Evolutionary conservation across 441 rosid genomes (phyloP), one percentile per base, ranked within the genome.

Genomic region (Euphorbia celastroides): DNA sequence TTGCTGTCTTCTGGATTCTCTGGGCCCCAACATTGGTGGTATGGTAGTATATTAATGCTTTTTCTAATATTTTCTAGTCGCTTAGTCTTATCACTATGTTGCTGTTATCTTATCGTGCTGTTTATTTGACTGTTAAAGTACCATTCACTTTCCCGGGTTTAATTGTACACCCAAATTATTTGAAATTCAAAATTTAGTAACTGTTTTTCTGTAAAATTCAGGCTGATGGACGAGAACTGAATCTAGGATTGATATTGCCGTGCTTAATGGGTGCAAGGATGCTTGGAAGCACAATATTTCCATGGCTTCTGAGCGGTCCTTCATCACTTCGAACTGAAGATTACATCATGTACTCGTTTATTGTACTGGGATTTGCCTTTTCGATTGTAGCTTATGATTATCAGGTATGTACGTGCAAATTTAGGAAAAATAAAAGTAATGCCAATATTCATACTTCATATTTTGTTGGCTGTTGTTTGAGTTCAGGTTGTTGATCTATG

Each of bases 11-110:
- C 80, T 92, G 98, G 98, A 88, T 94, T 76, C 83, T 94, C 26
- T 94, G 98, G 99, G 91, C 98, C 36, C 93, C 98, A 59, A 84
- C 86, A 16, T 74, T 89, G 72, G 98, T 89, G 94, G 98, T 94
- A 87, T 36, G 89, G 36, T 82, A 68, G 63, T 54, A n/a, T 57
- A 11, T 62, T 62, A 23, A 16, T 57, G 32, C 44, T 67, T 28
- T 72, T 17, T 41, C 54, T 56, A 67, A 61, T 36, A 12, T 25
- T 51, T 38, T 74, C 46, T 66, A 31, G 57, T 50, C 20, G 30
- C 62, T 63, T 55, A 62, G 58, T 62, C 13, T 66, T 51, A 51
- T 60, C 38, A 9, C 65, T 42, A 20, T 60, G 32, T 38, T 16
- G 28, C 28, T 36, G 61, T 48, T 70, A 62, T 27, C 58, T n/a